These are phyloP conservation scores for Diaporthe citri DNA, from an alignment of 2,329 filamentous ascomycete genomes.

Conservation along the genomic window DNA sequence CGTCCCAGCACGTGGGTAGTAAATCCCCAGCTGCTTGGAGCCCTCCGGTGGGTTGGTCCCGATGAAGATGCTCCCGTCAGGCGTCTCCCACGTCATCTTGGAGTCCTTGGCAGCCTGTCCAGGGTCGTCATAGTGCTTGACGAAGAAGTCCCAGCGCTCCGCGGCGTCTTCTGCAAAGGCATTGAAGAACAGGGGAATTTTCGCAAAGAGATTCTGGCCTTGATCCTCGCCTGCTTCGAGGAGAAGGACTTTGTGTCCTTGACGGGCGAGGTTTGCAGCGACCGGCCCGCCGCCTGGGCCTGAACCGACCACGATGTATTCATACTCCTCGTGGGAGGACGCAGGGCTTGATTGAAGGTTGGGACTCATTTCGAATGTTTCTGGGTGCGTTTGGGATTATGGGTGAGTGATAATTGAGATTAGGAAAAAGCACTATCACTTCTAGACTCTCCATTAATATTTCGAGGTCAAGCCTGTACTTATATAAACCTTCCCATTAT, in stretches of 20 bases:
- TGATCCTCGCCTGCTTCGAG: conserved; percentile 69
- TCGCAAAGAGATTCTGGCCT: conserved; percentile 55
- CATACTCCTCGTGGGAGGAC: conserved; percentile 45
- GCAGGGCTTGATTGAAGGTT: neutral
- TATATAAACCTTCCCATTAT: neutral
- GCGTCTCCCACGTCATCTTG: conserved; percentile 62
- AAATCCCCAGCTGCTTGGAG: conserved; percentile 49
- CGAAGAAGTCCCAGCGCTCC: conserved; percentile 69
- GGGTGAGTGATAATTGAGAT: neutral
- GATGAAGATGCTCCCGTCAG: conserved; percentile 47
- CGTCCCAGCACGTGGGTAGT: conserved; percentile 54
- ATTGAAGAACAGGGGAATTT: conserved; percentile 61
- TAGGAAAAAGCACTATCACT: neutral
- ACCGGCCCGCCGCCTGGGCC: conserved; percentile 65
- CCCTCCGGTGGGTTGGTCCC: conserved; percentile 44
- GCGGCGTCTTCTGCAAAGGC: conserved; percentile 60
- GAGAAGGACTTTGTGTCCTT: conserved; percentile 65
- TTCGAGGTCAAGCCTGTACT: neutral
- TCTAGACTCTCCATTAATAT: neutral
- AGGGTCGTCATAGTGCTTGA: conserved; percentile 65
- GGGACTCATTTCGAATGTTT: neutral
- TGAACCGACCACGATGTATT: conserved; percentile 68
- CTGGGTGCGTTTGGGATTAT: neutral
- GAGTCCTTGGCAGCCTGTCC: conserved; percentile 59
- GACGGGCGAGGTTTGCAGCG: conserved; percentile 63